These are phyloP conservation scores for Mortierella sp. DNA, from an alignment of 371 early-diverging fungal genomes.

Conservation along the genomic window DNA sequence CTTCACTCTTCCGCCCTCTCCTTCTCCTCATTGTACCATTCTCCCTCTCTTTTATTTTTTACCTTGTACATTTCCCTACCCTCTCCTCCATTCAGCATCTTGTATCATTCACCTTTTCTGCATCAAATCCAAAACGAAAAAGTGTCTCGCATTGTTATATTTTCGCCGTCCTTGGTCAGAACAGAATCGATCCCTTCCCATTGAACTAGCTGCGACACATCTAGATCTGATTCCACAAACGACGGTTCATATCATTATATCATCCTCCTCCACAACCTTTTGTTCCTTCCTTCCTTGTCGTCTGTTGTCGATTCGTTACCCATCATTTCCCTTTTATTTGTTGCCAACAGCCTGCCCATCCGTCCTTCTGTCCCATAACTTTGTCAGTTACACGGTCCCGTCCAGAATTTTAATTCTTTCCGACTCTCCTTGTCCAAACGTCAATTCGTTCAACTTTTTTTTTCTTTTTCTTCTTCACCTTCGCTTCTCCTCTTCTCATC, in stretches of 20 bases:
- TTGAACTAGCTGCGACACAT: background rate
- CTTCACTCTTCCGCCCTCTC: background rate
- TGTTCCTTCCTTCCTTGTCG: background rate
- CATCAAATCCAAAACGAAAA: background rate
- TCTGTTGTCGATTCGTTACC: background rate
- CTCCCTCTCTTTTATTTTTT: background rate
- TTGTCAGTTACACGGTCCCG: conserved; percentile 32
- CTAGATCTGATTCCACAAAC: conserved; percentile 31
- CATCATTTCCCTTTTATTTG: background rate
- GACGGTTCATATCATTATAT: conserved; percentile 56
- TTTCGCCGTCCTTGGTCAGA: conserved; percentile 11
- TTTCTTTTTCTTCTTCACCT: background rate
- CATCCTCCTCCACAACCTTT: background rate
- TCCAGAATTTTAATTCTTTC: conserved; percentile 59
- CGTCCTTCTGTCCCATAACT: background rate
- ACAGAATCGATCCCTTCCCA: conserved; percentile 27
- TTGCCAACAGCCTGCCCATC: background rate
- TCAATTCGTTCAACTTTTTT: conserved; percentile 11
- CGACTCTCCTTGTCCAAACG: conserved; percentile 19
- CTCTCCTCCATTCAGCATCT: background rate
- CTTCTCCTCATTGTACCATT: background rate
- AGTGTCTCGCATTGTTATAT: background rate
- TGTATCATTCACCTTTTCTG: background rate
- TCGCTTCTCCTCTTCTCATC: background rate
- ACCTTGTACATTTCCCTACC: background rate